These are phyloP conservation scores for Penicillium egyptiacum DNA, from an alignment of 495 filamentous ascomycete species.

Conservation along the genomic window DNA sequence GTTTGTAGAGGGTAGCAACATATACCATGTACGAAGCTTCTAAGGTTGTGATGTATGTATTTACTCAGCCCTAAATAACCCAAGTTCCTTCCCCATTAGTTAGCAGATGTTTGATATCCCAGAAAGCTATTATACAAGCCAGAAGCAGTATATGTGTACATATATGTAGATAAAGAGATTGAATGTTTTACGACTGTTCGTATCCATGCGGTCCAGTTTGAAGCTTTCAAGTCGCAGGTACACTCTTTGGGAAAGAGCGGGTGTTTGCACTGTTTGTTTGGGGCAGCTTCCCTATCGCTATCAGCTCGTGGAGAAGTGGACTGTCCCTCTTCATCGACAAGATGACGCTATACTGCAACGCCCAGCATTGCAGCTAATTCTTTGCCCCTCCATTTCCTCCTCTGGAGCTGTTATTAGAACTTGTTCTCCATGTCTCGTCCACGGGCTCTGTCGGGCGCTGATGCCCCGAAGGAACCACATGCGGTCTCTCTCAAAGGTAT, in stretches of 20 bases:
- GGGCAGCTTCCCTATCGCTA: constrained; percentile 13
- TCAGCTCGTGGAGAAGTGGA: constrained; percentile 18
- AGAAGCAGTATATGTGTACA: no score
- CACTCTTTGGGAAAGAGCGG: background rate
- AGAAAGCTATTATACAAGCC: background rate
- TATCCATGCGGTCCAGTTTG: background rate
- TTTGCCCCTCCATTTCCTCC: background rate
- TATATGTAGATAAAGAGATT: background rate
- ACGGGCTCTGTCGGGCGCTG: constrained; percentile 47
- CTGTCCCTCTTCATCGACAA: constrained; percentile 2
- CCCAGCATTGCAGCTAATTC: background rate
- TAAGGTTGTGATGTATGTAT: background rate
- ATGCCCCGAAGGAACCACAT: constrained; percentile 75
- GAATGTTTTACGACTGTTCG: background rate
- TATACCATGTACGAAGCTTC: no score
- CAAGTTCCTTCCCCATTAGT: background rate
- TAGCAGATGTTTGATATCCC: background rate
- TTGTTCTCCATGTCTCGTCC: constrained; percentile 39
- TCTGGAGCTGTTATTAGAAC: background rate
- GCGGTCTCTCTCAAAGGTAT: constrained; percentile 80
- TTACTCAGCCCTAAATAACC: background rate
- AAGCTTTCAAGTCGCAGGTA: no score
- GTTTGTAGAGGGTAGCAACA: no score
- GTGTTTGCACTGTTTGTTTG: constrained; percentile 26
- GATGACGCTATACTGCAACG: constrained; percentile 10